Conservation (phyloP, 2,329 filamentous ascomycete genomes). For the Sporothrix variecibatus region DNA sequence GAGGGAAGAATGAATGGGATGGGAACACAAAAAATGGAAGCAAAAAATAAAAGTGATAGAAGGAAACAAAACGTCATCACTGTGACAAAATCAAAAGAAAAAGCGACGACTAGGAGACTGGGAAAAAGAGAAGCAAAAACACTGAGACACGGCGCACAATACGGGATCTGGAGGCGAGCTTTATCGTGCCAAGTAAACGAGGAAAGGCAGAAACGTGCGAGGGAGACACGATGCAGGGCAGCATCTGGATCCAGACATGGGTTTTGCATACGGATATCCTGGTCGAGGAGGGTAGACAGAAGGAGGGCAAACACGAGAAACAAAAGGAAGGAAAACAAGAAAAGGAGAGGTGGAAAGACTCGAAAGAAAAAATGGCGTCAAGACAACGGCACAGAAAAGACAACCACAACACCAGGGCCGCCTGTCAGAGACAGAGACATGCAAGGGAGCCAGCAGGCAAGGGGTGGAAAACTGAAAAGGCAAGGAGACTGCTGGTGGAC, state of each 20-base stretch:
- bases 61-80: neutral
- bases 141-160: neutral
- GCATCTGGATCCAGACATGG: neutral
- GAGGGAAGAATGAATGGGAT: neutral
- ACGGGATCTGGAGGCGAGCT: slow-evolving; percentile 10
- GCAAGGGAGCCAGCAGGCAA: slow-evolving; percentile 13
- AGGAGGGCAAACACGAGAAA: neutral
- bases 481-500: neutral
- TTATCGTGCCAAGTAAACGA: slow-evolving; percentile 9
- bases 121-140: too few species aligned
- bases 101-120: neutral
- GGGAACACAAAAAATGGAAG: neutral
- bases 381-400: neutral
- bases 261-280: neutral
- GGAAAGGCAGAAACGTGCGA: slow-evolving; percentile 1
- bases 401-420: neutral
- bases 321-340: neutral
- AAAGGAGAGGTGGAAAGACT: slow-evolving; percentile 3
- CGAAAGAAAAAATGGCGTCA: neutral
- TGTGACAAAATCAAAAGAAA: neutral
- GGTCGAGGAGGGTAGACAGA: neutral
- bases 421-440: neutral
- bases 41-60: neutral
- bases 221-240: neutral
- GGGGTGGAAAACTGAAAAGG: neutral